Conservation (phyloP, 2,329 filamentous ascomycete genomes). For the Arthrobotrys musiformis region DNA sequence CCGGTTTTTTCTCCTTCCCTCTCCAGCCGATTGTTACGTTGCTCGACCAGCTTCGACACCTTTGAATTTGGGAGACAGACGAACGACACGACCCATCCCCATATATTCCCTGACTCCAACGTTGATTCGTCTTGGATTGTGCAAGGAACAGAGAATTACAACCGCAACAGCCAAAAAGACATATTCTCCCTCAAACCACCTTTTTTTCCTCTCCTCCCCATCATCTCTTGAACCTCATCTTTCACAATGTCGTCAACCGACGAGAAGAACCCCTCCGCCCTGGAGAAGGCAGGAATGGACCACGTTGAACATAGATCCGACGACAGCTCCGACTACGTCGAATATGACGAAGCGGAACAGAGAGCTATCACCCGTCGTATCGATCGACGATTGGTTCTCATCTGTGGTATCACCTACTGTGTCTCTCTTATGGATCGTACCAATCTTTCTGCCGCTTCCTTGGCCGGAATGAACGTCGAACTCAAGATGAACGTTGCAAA, state of each 20-base stretch:
- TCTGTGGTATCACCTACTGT: constrained; percentile 76
- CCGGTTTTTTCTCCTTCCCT: constrained; percentile 24
- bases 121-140: constrained; percentile 18
- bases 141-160: constrained; percentile 11
- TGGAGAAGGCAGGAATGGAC: constrained; percentile 50
- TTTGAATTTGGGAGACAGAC: constrained; percentile 20
- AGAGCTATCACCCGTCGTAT: constrained; percentile 75
- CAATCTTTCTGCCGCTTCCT: constrained; percentile 77
- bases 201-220: not conserved
- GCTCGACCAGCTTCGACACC: constrained; percentile 23
- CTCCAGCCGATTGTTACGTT: constrained; percentile 38
- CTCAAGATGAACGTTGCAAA: constrained; percentile 47
- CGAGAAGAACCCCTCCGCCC: constrained; percentile 17
- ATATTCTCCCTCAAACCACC: not conserved
- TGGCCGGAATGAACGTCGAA: constrained; percentile 69
- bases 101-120: constrained; percentile 33
- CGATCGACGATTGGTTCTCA: constrained; percentile 73
- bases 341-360: constrained; percentile 68
- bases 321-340: constrained; percentile 46
- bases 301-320: constrained; percentile 45
- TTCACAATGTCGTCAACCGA: constrained; percentile 45
- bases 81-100: constrained; percentile 17
- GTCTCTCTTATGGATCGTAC: constrained; percentile 81
- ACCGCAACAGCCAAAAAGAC: constrained; percentile 14
- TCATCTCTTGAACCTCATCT: not conserved